Evolutionary conservation across 108 stramenopile genomes (phyloP).

Genomic region (Fragilaria radians): DNA sequence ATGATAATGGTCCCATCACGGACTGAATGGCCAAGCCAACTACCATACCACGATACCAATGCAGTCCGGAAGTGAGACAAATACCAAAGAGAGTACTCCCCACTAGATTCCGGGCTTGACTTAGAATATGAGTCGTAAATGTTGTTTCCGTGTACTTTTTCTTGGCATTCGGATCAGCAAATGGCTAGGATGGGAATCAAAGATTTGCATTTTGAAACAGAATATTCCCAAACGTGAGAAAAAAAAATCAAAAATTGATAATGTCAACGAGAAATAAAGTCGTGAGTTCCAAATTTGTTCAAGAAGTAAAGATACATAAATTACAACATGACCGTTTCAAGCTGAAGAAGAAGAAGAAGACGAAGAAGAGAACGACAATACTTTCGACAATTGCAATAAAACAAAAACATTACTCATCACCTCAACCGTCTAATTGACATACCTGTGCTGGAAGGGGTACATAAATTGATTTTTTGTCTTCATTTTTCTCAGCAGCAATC

Average conservation of each 20-base stretch:
- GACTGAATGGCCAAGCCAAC: constrained; percentile 83
- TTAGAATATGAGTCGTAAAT: constrained; percentile 39
- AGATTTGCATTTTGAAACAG: no score
- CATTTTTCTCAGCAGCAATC: constrained; percentile 15
- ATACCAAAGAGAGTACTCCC: constrained; percentile 73
- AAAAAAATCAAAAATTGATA: no score
- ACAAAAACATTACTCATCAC: no score
- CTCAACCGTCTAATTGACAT: no score
- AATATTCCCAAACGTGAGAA: no score
- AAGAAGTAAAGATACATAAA: no score
- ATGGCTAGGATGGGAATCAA: constrained; percentile 69
- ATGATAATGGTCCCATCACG: constrained; percentile 77
- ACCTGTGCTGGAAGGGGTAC: constrained; percentile 78
- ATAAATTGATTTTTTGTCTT: constrained; percentile 46
- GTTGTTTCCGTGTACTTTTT: constrained; percentile 64
- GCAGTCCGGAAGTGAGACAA: constrained; percentile 73
- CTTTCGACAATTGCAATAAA: no score
- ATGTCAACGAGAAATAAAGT: no score
- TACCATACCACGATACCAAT: constrained; percentile 84
- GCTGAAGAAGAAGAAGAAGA: no score
- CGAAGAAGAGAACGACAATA: no score
- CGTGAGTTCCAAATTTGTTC: no score
- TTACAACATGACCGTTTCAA: no score
- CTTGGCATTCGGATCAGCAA: constrained; percentile 70
- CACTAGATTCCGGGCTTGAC: constrained; percentile 46